Base-by-base conservation (phyloP, 1,284 basidiomycete genomes). In the Rhodofomes roseus region DNA sequence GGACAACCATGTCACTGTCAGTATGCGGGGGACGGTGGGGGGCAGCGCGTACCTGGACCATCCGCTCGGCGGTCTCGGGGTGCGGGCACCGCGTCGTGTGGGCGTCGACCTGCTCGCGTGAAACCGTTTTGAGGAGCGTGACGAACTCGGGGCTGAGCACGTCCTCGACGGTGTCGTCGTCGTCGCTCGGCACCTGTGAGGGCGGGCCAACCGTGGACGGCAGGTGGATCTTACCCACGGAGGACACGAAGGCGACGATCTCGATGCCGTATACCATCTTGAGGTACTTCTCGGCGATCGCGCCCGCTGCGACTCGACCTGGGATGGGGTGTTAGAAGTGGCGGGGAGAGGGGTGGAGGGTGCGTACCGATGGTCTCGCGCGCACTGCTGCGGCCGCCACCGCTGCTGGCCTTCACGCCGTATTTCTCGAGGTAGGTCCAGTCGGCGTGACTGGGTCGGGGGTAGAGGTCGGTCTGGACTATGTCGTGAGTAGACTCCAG, bases 381-480 rank as follows among this genome's bases (percentile, higher is more conserved):
- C 20, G 97, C 97, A 69, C 90, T 93, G 68, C 92, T 94, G 27
- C 97, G 82, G 1, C 97, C 97, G 44, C 97, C 97, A 44, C 97
- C 97, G 61, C 90, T 94, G 79, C 92, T 95, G 1, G 97, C 96
- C 79, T 99, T 99, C 74, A 99, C 77, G 36, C 94, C 95, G 74
- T 99, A 99, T 73, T 99, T 99, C 69, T 95, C 89, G 57, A 99
- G 86, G 77, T 99, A 99, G 34, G 97, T 99, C 76, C 92, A 98
- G 75, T 99, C 97, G 55, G 97, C 97, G 72, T 99, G 97, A 66
- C 92, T 95, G 20, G 97, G 97, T 31, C 97, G 89, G 41, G 97
- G 97, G 80, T 95, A 99, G 60, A 95, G 80, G 73, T 99, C 96
- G 0, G 96, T 99, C 79, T 67, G 41, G 5, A 27, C 9, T 37